Evolutionary conservation across 2,329 filamentous ascomycete species (phyloP).

Genomic region (Penicillium griseofulvum): DNA sequence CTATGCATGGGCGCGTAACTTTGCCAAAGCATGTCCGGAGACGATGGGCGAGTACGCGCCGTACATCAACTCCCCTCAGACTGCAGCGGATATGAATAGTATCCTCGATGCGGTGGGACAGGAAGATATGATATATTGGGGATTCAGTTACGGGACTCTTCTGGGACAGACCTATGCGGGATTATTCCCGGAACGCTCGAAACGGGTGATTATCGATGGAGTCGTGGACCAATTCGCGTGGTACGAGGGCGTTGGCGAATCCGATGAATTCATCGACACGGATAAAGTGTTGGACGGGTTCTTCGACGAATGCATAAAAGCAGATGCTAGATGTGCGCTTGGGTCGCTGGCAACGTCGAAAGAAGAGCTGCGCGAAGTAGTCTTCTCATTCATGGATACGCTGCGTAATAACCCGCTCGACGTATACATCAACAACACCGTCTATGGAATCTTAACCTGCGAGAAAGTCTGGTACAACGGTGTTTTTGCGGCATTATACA

Average conservation of each 20-base stretch:
- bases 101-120: conserved; percentile 48
- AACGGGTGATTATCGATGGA: conserved; percentile 23
- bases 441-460: conserved; percentile 18
- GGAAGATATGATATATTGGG: conserved; percentile 42
- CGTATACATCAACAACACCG: conserved; percentile 21
- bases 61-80: conserved; percentile 52
- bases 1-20: conserved; percentile 45
- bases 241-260: conserved; percentile 16
- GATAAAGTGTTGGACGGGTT: conserved; percentile 16
- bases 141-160: conserved; percentile 42
- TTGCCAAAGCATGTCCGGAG: conserved; percentile 44
- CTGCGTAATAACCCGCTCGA: conserved; percentile 14
- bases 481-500: conserved; percentile 1
- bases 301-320: conserved; percentile 9
- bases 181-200: conserved; percentile 35
- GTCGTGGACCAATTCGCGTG: conserved; percentile 27
- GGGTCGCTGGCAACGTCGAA: neutral
- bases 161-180: conserved; percentile 44
- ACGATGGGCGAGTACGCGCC: conserved; percentile 46
- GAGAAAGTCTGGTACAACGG: conserved; percentile 24
- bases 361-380: neutral
- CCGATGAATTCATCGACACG: conserved; percentile 16
- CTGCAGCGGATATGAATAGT: conserved; percentile 53
- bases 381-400: neutral
- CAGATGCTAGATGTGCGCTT: neutral